These are phyloP conservation scores for Cladorrhinum sp. DNA, from an alignment of 2,329 filamentous ascomycete genomes.

Conservation along the genomic window DNA sequence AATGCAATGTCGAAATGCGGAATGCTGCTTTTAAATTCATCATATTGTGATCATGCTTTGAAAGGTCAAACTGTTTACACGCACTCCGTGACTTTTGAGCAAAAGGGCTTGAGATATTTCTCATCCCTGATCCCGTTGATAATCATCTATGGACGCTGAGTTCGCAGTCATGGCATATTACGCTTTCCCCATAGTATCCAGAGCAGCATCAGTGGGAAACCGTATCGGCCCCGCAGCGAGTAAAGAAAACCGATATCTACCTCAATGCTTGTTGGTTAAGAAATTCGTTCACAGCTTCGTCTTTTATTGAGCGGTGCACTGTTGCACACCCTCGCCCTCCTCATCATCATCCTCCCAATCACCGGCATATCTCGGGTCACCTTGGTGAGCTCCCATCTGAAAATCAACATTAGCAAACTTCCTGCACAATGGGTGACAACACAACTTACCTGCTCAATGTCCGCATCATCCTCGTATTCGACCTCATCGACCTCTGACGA, in stretches of 20 bases:
- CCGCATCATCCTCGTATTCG: conserved; percentile 76
- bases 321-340: conserved; percentile 57
- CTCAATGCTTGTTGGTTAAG: conserved; percentile 10
- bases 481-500: conserved; percentile 83
- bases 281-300: not conserved
- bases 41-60: not conserved
- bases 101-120: not conserved
- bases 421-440: not conserved
- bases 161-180: not conserved
- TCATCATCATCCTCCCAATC: conserved; percentile 73
- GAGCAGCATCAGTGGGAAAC: not conserved
- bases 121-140: not conserved
- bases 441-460: conserved; percentile 69
- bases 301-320: conserved; percentile 69
- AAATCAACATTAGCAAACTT: conserved; percentile 11
- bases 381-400: conserved; percentile 69
- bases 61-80: not conserved
- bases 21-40: not conserved
- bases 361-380: conserved; percentile 62
- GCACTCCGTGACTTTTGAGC: not conserved
- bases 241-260: conserved; percentile 1
- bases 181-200: not conserved
- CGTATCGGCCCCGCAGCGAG: not conserved
- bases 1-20: not conserved
- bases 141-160: not conserved